Conservation (phyloP, 225 moss, liverwort and hornwort species). For the Rhytidiadelphus loreus region DNA sequence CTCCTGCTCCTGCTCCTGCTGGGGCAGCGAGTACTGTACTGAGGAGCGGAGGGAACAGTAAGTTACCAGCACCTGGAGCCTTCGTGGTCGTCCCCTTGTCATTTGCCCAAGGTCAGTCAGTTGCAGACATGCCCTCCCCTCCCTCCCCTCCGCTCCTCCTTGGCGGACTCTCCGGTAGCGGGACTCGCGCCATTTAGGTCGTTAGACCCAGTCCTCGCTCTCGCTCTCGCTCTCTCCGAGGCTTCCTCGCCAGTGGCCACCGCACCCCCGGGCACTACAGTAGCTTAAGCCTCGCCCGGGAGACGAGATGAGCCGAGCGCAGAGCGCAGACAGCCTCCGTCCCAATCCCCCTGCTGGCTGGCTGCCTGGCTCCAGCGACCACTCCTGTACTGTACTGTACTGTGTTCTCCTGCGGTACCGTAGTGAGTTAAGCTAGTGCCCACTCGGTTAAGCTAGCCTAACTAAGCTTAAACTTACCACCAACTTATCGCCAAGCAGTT, state of each 20-base stretch:
- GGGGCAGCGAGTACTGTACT: too few relatives aligned
- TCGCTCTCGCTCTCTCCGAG: background rate
- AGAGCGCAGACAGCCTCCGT: background rate
- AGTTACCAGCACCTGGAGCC: background rate
- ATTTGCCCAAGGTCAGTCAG: background rate
- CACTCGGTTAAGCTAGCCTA: too few relatives aligned
- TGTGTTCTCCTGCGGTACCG: background rate
- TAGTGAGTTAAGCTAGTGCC: background rate
- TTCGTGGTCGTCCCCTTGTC: background rate
- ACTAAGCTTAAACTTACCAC: background rate
- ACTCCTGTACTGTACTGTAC: too few relatives aligned
- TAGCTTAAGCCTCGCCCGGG: background rate
- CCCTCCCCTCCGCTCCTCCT: background rate
- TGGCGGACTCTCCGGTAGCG: background rate
- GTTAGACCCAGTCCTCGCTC: background rate
- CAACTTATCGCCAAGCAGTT: background rate
- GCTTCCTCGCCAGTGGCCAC: background rate
- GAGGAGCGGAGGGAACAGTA: background rate
- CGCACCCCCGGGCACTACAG: background rate
- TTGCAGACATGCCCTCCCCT: background rate
- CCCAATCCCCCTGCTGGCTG: background rate
- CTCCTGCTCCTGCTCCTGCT: background rate
- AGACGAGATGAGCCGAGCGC: background rate
- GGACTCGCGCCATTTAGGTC: background rate
- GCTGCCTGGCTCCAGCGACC: background rate